Conservation (phyloP, 768 basidiomycete species). For the Cystofilobasidium ferigula region DNA sequence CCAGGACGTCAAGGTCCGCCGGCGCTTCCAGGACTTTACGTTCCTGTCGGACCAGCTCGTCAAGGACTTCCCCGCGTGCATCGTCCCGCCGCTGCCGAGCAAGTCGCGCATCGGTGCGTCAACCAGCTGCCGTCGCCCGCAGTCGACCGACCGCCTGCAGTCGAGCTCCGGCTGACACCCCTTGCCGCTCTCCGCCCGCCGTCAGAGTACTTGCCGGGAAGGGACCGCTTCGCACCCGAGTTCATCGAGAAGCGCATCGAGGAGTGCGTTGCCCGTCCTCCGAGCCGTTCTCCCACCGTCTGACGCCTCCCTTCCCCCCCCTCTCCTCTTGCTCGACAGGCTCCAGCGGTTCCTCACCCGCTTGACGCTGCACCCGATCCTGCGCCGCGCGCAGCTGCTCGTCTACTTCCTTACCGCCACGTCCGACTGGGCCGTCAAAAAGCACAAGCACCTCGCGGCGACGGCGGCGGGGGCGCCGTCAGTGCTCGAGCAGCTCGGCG, state of each 20-base stretch:
- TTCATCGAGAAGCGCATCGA: conserved; percentile 75
- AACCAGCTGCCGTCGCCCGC: neutral
- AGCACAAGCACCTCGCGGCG: conserved; percentile 85
- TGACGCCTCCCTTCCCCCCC: neutral
- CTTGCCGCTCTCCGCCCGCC: neutral
- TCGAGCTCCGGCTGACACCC: neutral
- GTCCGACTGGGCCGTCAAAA: conserved; percentile 97
- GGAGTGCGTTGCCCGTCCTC: neutral
- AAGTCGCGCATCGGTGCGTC: conserved; percentile 85
- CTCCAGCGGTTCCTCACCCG: conserved; percentile 86
- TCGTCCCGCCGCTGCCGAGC: conserved; percentile 92
- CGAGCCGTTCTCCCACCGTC: neutral
- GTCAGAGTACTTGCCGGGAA: conserved; percentile 85
- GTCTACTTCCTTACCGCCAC: conserved; percentile 81
- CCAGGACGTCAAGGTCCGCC: conserved; percentile 54
- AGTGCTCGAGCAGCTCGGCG: conserved; percentile 87
- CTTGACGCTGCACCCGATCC: conserved; percentile 80
- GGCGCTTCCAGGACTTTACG: conserved; percentile 94
- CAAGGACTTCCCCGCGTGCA: conserved; percentile 89
- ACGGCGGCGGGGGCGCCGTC: conserved; percentile 43
- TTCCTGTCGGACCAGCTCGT: conserved; percentile 80
- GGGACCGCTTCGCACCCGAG: conserved; percentile 85
- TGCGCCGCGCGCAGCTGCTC: conserved; percentile 82
- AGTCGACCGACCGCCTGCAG: neutral
- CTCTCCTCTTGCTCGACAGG: conserved; percentile 41